Percentiles rank a stretch among this genome's conserved stretches.
These are phyloP conservation scores for Ceratobasidium theobromae DNA, from an alignment of 1,284 basidiomycete species.

Conservation along the genomic window DNA sequence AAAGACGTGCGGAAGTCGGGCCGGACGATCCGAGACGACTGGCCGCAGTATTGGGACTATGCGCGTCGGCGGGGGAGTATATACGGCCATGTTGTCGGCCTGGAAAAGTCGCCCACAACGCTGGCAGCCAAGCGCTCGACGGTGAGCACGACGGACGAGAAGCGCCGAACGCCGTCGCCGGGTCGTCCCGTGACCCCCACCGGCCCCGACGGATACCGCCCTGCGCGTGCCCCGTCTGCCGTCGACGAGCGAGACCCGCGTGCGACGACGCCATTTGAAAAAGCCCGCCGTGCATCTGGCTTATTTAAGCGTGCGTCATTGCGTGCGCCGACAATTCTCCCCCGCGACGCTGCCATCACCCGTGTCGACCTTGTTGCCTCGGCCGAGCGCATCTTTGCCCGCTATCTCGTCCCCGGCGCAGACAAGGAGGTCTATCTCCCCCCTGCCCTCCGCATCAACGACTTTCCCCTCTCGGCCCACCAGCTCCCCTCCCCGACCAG, in stretches of 20 bases:
- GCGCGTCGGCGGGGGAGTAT: slow-evolving; percentile 84
- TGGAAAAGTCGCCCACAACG: slow-evolving; percentile 53
- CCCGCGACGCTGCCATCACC: slow-evolving; percentile 86
- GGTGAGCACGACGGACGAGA: slow-evolving; percentile 56
- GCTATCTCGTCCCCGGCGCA: slow-evolving; percentile 72
- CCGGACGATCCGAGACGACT: slow-evolving; percentile 87
- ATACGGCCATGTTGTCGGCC: slow-evolving; percentile 86
- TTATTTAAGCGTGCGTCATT: slow-evolving; percentile 61
- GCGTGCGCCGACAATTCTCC: slow-evolving; percentile 79
- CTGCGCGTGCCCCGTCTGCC: slow-evolving; percentile 16
- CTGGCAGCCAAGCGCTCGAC: slow-evolving; percentile 69
- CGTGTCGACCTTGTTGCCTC: slow-evolving; percentile 87
- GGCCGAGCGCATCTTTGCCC: slow-evolving; percentile 92
- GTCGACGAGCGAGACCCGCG: slow-evolving; percentile 52
- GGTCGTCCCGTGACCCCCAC: slow-evolving; percentile 44
- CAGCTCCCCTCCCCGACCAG: slow-evolving; percentile 64
- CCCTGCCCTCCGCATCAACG: slow-evolving; percentile 76
- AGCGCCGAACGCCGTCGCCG: slow-evolving; percentile 20
- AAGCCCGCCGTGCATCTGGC: slow-evolving; percentile 63
- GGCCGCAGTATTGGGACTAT: slow-evolving; percentile 95
- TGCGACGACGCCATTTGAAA: slow-evolving; percentile 75
- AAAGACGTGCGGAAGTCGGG: slow-evolving; percentile 96
- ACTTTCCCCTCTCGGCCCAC: slow-evolving; percentile 61
- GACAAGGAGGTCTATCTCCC: slow-evolving; percentile 93
- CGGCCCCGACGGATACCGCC: slow-evolving; percentile 26